Percentiles rank a stretch among this genome's conserved stretches.
Evolutionary conservation across 257 asterid species (phyloP).

Genomic region (Penstemon davidsonii): DNA sequence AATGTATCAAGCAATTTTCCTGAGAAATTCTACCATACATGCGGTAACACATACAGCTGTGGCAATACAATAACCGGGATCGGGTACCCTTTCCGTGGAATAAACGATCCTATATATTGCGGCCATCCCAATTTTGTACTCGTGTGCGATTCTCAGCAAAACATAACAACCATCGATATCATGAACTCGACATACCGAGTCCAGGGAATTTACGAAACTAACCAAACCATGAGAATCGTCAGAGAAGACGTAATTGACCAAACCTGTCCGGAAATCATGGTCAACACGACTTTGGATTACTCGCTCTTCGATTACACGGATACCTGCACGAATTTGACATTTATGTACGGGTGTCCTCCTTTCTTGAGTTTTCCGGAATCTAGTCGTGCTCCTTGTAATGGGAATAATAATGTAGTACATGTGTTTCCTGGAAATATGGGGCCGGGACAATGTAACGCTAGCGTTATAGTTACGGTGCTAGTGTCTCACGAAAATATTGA

Average conservation of each 20-base stretch:
- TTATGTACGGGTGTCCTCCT: slow-evolving; percentile 54
- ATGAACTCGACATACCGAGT: slow-evolving; percentile 37
- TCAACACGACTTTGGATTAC: slow-evolving; percentile 58
- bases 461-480: slow-evolving; percentile 50
- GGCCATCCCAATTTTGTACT: slow-evolving; percentile 68
- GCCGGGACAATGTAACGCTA: slow-evolving; percentile 45
- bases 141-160: slow-evolving; percentile 33
- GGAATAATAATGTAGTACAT: slow-evolving; percentile 27
- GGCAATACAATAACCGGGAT: slow-evolving; percentile 41
- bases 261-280: slow-evolving; percentile 50
- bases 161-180: slow-evolving; percentile 46
- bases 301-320: slow-evolving; percentile 43
- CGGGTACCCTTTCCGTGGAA: slow-evolving; percentile 60
- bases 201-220: slow-evolving; percentile 34
- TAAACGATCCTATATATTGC: slow-evolving; percentile 49
- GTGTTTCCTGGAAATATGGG: slow-evolving; percentile 44
- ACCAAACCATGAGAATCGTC: slow-evolving; percentile 47
- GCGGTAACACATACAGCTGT: slow-evolving; percentile 54
- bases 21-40: slow-evolving; percentile 29
- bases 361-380: slow-evolving; percentile 13
- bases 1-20: slow-evolving; percentile 28
- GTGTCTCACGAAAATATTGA: slow-evolving; percentile 20
- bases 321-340: slow-evolving; percentile 47
- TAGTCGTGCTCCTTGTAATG: slow-evolving; percentile 32
- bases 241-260: slow-evolving; percentile 52